Percentiles rank a stretch among this genome's conserved stretches.
These are phyloP conservation scores for Cydonia oblonga DNA, from an alignment of 331 rosid species.

Conservation along the genomic window DNA sequence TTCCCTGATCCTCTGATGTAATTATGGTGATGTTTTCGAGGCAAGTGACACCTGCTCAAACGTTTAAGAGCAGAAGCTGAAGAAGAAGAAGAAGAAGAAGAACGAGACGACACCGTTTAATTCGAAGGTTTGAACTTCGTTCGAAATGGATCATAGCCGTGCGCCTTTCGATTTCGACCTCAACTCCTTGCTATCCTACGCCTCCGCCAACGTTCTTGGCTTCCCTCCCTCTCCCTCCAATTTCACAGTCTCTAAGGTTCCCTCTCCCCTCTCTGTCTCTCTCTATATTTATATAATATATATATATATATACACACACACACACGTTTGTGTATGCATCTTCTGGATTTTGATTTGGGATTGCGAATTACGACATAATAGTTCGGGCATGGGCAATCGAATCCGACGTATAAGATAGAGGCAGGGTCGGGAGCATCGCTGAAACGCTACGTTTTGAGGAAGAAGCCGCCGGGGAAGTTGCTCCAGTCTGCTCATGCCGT, in stretches of 20 bases:
- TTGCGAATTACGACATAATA: constrained; percentile 7
- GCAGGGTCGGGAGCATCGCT: constrained; percentile 30
- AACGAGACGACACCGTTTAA: background rate
- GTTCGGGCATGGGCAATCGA: constrained; percentile 94
- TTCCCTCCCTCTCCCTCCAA: constrained; percentile 50
- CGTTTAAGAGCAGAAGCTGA: too few species aligned
- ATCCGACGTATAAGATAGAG: constrained; percentile 80
- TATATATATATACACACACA: background rate
- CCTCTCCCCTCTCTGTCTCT: background rate
- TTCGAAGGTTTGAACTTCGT: background rate
- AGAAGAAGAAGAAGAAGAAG: background rate
- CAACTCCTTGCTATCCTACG: constrained; percentile 43
- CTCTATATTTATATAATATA: background rate
- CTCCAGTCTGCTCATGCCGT: constrained; percentile 91
- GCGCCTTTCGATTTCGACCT: constrained; percentile 37
- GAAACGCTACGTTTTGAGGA: constrained; percentile 72
- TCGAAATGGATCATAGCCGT: constrained; percentile 10
- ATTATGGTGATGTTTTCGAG: too few species aligned
- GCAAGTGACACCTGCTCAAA: background rate
- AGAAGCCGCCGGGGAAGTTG: constrained; percentile 78
- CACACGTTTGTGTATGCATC: background rate
- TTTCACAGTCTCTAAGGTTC: constrained; percentile 67
- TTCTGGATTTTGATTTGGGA: background rate
- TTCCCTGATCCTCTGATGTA: too few species aligned
- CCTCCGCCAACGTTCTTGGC: constrained; percentile 52